Base-by-base conservation (phyloP, 78 protist genomes). In the Bigelowiella natans region DNA sequence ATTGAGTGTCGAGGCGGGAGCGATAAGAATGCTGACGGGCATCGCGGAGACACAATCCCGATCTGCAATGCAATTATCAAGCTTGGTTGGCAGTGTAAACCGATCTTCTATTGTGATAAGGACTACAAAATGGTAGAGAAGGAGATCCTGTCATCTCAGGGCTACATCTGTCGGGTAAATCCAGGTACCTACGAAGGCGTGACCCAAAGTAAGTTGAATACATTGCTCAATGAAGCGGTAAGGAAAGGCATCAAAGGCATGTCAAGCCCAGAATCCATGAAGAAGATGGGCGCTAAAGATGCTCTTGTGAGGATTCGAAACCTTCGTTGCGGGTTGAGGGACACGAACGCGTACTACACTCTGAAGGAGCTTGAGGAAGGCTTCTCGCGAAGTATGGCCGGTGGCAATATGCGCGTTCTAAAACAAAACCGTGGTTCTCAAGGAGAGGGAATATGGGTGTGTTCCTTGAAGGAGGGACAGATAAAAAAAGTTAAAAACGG, bases 281-380 rank as follows among this genome's bases (percentile, higher is more conserved):
- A 0, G n/a, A 1, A 0, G 29, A 85, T 85, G 88, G 88, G 88
- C 88, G 88, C 88, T 39, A 85, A 85, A 39, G 88, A 85, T 30
- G 88, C 88, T 39, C 38, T 85, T 0, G 1, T 1, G 63, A 85
- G 38, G 88, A 85, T 85, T 39, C 63, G 63, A 39, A 0, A 85
- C n/a, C n/a, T n/a, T n/a, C n/a, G n/a, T n/a, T n/a, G n/a, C n/a
- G n/a, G n/a, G n/a, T n/a, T n/a, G n/a, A n/a, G n/a, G n/a, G n/a
- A n/a, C n/a, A n/a, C n/a, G n/a, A n/a, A n/a, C n/a, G n/a, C n/a
- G n/a, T n/a, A n/a, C n/a, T n/a, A n/a, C n/a, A n/a, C n/a, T n/a
- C n/a, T n/a, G n/a, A n/a, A n/a, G n/a, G n/a, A n/a, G n/a, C n/a
- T n/a, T n/a, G n/a, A n/a, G n/a, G n/a, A n/a, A n/a, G n/a, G n/a